Conservation (phyloP, 495 filamentous ascomycete species). For the Penicillium salamii region DNA sequence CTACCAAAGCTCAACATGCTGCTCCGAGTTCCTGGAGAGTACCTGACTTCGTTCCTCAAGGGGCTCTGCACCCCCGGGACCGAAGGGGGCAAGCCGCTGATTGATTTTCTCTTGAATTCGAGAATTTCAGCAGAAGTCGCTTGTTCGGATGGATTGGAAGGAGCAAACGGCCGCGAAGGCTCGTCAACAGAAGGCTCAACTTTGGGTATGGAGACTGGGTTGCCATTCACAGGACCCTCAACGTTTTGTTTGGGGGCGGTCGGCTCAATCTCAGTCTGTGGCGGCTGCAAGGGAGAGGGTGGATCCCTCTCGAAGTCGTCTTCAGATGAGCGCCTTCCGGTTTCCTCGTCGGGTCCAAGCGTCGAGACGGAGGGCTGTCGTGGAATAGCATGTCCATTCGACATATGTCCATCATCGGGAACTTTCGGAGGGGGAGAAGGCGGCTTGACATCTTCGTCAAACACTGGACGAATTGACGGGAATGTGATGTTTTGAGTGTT, state of each 20-base stretch:
- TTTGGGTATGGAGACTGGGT: not conserved
- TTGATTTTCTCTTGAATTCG: constrained; percentile 21
- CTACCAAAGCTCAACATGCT: constrained; percentile 30
- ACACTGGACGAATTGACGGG: constrained; percentile 18
- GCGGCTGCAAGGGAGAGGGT: constrained; percentile 1
- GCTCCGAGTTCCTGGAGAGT: constrained; percentile 23
- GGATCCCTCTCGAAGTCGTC: not conserved
- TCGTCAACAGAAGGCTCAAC: constrained; percentile 4
- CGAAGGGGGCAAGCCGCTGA: constrained; percentile 20
- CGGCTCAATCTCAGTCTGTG: not conserved
- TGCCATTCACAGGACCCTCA: constrained; percentile 1
- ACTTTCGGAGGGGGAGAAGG: constrained; percentile 1
- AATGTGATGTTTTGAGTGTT: not conserved
- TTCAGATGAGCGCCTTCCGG: not conserved
- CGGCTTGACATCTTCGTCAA: constrained; percentile 9
- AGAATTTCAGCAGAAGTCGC: constrained; percentile 18
- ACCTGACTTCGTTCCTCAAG: constrained; percentile 27
- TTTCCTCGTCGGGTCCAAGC: constrained; percentile 13
- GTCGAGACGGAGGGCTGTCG: constrained; percentile 23
- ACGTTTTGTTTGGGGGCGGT: not conserved
- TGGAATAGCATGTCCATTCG: not conserved
- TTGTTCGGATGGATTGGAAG: not conserved
- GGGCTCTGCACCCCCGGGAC: constrained; percentile 23
- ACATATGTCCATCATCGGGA: not conserved
- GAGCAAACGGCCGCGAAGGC: not conserved